These are phyloP conservation scores for Saururus chinensis DNA, from an alignment of 164 flowering plant species.

Conservation along the genomic window DNA sequence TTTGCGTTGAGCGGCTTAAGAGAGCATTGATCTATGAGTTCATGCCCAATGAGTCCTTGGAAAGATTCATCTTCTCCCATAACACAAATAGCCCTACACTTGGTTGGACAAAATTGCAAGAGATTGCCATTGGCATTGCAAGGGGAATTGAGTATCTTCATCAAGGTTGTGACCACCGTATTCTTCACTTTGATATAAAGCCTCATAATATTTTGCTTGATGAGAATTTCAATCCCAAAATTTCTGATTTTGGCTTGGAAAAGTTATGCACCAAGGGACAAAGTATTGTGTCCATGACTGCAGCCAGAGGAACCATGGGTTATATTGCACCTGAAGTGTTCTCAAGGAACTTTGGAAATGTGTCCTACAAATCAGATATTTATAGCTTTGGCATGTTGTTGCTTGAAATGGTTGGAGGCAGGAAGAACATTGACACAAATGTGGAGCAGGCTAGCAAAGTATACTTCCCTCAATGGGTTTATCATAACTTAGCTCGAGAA, in stretches of 20 bases:
- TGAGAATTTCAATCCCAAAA: background rate
- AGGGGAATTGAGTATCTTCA: slow-evolving; percentile 21
- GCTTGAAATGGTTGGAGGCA: slow-evolving; percentile 13
- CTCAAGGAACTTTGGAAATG: background rate
- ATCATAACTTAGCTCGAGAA: background rate
- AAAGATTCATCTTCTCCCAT: slow-evolving; percentile 9
- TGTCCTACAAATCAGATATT: slow-evolving; percentile 17
- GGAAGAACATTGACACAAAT: background rate
- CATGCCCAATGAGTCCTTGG: slow-evolving; percentile 23
- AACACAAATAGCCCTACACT: background rate
- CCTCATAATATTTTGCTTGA: slow-evolving; percentile 16
- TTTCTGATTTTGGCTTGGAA: slow-evolving; percentile 20
- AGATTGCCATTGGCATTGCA: slow-evolving; percentile 15
- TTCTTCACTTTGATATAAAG: slow-evolving; percentile 22
- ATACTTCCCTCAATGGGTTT: background rate
- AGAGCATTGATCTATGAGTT: slow-evolving; percentile 19
- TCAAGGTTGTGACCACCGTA: slow-evolving; percentile 17
- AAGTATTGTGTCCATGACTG: slow-evolving; percentile 2
- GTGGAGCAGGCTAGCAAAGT: background rate
- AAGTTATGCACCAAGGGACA: slow-evolving; percentile 11
- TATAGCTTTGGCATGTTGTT: slow-evolving; percentile 20
- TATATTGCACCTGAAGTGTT: slow-evolving; percentile 8
- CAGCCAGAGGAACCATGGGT: slow-evolving; percentile 14
- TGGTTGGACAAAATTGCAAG: slow-evolving; percentile 9
- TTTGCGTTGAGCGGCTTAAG: slow-evolving; percentile 8